These are phyloP conservation scores for Aspergillus tamarii DNA, from an alignment of 2,329 filamentous ascomycete species.

Conservation along the genomic window DNA sequence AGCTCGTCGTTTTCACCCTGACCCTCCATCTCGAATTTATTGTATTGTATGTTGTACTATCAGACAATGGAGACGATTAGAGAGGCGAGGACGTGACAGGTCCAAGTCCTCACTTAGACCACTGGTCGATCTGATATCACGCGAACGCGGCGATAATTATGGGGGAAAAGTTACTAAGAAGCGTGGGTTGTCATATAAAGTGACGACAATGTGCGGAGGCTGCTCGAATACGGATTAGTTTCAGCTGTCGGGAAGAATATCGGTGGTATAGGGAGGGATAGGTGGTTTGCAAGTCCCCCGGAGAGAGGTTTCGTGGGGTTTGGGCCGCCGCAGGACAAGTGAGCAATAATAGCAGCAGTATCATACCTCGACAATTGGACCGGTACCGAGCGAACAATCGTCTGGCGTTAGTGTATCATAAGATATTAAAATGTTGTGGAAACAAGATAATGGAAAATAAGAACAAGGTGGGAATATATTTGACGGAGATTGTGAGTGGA, in stretches of 20 bases:
- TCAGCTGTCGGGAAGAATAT: constrained; percentile 20
- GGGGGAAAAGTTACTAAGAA: constrained; percentile 18
- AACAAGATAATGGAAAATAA: not conserved
- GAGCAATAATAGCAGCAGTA: constrained; percentile 24
- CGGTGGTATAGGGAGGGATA: constrained; percentile 31
- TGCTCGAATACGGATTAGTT: constrained; percentile 20
- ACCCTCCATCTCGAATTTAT: constrained; percentile 76
- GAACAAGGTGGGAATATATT: constrained; percentile 1
- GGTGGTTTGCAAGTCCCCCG: constrained; percentile 22
- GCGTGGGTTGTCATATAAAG: constrained; percentile 24
- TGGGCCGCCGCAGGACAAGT: constrained; percentile 39
- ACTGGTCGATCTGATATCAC: constrained; percentile 31
- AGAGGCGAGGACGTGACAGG: constrained; percentile 32
- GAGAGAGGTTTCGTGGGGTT: constrained; percentile 43
- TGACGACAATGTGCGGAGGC: constrained; percentile 17
- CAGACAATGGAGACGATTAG: constrained; percentile 25
- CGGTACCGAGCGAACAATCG: constrained; percentile 11
- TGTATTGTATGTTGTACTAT: constrained; percentile 24
- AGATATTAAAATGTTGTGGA: constrained; percentile 10
- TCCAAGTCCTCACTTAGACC: constrained; percentile 37
- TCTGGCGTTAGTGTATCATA: constrained; percentile 9
- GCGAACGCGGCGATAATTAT: constrained; percentile 26
- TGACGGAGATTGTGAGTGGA: constrained; percentile 12
- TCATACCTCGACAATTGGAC: constrained; percentile 34
- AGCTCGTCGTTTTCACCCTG: constrained; percentile 95